These are phyloP conservation scores for Candida bentonensis DNA, from an alignment of 805 yeast genomes.

Conservation along the genomic window DNA sequence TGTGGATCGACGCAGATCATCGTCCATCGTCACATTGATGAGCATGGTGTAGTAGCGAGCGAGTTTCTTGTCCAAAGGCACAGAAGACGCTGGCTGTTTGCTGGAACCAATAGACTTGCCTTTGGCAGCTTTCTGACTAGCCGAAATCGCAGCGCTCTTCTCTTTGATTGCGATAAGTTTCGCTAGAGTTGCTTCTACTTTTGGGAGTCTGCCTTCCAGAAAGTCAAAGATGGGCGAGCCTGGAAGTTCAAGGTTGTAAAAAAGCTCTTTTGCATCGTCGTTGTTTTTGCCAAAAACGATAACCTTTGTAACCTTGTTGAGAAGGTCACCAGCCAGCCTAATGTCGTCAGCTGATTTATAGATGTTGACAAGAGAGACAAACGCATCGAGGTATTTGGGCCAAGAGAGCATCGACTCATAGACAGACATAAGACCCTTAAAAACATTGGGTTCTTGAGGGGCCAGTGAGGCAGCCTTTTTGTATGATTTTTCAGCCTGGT, in stretches of 20 bases:
- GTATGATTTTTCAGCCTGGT: constrained; percentile 37
- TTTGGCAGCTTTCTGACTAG: neutral
- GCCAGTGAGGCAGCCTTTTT: constrained; percentile 28
- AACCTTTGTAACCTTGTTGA: constrained; percentile 9
- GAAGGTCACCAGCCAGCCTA: constrained; percentile 12
- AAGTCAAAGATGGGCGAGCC: constrained; percentile 15
- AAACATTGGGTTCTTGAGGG: constrained; percentile 41
- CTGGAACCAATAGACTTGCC: neutral
- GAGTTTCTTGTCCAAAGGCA: constrained; percentile 18
- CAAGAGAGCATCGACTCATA: constrained; percentile 12
- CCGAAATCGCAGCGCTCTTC: constrained; percentile 4
- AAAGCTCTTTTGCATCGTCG: constrained; percentile 5
- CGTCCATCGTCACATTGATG: constrained; percentile 49
- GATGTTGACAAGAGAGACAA: constrained; percentile 10
- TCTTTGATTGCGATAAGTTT: constrained; percentile 14
- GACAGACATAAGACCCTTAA: constrained; percentile 57
- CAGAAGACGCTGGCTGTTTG: neutral
- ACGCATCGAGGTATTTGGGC: constrained; percentile 10
- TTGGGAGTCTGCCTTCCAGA: constrained; percentile 17
- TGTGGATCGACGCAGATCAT: constrained; percentile 36
- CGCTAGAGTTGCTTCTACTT: constrained; percentile 13
- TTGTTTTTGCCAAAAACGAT: constrained; percentile 9
- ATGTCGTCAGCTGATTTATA: constrained; percentile 12
- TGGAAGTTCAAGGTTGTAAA: constrained; percentile 17
- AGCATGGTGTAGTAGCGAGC: constrained; percentile 39